A percentile compares a stretch with the other conserved stretches of the same genome.
These are phyloP conservation scores for Xylaria scruposa DNA, from an alignment of 495 filamentous ascomycete genomes.

Conservation along the genomic window DNA sequence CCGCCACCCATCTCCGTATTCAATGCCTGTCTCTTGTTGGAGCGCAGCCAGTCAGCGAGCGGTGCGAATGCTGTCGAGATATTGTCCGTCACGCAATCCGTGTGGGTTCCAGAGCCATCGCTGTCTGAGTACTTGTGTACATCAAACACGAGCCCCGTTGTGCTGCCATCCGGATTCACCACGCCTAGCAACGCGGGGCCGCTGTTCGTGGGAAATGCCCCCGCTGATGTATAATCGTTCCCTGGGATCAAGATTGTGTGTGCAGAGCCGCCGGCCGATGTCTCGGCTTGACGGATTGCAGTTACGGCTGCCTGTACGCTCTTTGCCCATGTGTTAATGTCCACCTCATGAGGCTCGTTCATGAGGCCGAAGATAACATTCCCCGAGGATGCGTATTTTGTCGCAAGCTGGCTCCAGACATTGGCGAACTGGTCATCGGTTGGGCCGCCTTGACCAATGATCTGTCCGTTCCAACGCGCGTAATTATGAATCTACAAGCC, in stretches of 20 bases:
- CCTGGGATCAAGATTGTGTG: slow-evolving; percentile 59
- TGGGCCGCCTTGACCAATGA: slow-evolving; percentile 64
- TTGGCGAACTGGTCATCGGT: slow-evolving; percentile 57
- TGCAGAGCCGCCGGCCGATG: slow-evolving; percentile 45
- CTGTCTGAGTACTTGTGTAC: slow-evolving; percentile 60
- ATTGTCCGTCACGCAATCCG: slow-evolving; percentile 57
- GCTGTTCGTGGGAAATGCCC: slow-evolving; percentile 51
- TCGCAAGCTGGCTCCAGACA: slow-evolving; percentile 62
- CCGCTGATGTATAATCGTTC: slow-evolving; percentile 53
- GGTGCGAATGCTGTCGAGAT: slow-evolving; percentile 52
- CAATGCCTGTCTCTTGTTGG: slow-evolving; percentile 57
- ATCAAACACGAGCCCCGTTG: slow-evolving; percentile 61
- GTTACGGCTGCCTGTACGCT: slow-evolving; percentile 61
- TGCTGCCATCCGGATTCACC: slow-evolving; percentile 57
- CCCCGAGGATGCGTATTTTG: slow-evolving; percentile 52
- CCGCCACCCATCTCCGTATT: slow-evolving; percentile 61
- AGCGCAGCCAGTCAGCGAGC: slow-evolving; percentile 54
- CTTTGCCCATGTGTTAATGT: slow-evolving; percentile 57
- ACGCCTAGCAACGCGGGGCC: slow-evolving; percentile 53
- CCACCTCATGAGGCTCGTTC: slow-evolving; percentile 54
- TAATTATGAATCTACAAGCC: slow-evolving; percentile 58
- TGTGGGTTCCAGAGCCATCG: slow-evolving; percentile 60
- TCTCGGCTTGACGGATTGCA: slow-evolving; percentile 56
- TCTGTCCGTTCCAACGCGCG: slow-evolving; percentile 62
- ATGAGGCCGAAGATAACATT: slow-evolving; percentile 62